A percentile compares a stretch with the other conserved stretches of the same genome.
phyloP scores from a whole-genome alignment of 2,329 filamentous ascomycete species.

The Aschersonia sp. region DNA sequence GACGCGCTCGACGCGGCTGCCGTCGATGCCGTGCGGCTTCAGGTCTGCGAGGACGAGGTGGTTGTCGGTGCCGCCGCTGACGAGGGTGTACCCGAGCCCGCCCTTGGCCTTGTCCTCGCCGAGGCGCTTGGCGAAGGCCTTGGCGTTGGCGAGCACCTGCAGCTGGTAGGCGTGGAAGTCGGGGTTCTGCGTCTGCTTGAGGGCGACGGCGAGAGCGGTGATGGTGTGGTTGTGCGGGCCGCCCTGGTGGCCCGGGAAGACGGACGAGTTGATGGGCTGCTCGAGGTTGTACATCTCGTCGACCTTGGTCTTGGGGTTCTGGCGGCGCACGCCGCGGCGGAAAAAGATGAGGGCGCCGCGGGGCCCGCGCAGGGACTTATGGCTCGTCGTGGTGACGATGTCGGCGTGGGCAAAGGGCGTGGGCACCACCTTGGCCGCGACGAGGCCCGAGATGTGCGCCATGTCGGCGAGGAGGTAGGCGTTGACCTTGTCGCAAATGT shows the following conservation, averaged over 20 bases:
- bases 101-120: constrained; percentile 57
- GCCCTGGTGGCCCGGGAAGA: constrained; percentile 96
- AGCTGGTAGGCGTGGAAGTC: constrained; percentile 91
- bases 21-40: constrained; percentile 77
- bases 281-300: constrained; percentile 84
- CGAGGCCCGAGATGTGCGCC: constrained; percentile 90
- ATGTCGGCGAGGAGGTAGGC: constrained; percentile 93
- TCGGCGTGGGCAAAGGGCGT: constrained; percentile 83
- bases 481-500: constrained; percentile 80
- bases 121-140: constrained; percentile 61
- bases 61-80: constrained; percentile 92
- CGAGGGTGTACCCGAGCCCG: constrained; percentile 72
- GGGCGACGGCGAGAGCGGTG: constrained; percentile 80
- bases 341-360: constrained; percentile 98
- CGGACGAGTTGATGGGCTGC: constrained; percentile 83
- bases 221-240: constrained; percentile 99
- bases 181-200: constrained; percentile 79
- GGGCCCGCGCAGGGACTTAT: constrained; percentile 92
- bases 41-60: constrained; percentile 89
- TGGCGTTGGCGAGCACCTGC: constrained; percentile 79
- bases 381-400: constrained; percentile 93
- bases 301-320: constrained; percentile 73
- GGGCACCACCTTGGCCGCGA: constrained; percentile 82
- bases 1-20: constrained; percentile 76
- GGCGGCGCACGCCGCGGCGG: constrained; percentile 76